Evolutionary conservation across 371 early-diverging fungal genomes (phyloP).

Genomic region (Nematocida parisii): DNA sequence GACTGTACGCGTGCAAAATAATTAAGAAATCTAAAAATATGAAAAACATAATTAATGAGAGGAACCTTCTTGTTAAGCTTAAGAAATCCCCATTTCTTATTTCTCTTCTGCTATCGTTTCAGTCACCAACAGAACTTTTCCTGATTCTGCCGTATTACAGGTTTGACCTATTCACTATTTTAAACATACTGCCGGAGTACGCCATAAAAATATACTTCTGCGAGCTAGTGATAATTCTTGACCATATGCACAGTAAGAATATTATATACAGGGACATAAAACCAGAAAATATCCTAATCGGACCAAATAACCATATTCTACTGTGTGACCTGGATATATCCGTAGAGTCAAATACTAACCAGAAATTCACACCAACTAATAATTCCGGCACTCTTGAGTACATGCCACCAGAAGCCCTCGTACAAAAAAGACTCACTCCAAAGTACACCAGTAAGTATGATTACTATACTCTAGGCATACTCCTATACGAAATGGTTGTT

Average conservation of each 20-base stretch:
- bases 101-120: conserved; percentile 43
- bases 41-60: conserved; percentile 69
- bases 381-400: conserved; percentile 54
- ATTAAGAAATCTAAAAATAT: conserved; percentile 73
- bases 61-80: conserved; percentile 41
- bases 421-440: conserved; percentile 84
- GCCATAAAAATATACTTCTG: conserved; percentile 87
- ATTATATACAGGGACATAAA: conserved; percentile 97
- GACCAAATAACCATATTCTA: conserved; percentile 71
- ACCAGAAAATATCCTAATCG: conserved; percentile 88
- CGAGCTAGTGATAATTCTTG: conserved; percentile 81
- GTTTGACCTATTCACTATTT: conserved; percentile 85
- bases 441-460: conserved; percentile 90
- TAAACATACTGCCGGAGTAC: conserved; percentile 71
- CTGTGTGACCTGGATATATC: conserved; percentile 71
- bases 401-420: conserved; percentile 94
- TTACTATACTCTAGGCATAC: conserved; percentile 88
- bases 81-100: conserved; percentile 46
- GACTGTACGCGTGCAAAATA: conserved; percentile 87
- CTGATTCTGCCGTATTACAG: conserved; percentile 85
- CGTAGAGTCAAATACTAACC: conserved; percentile 70
- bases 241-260: conserved; percentile 83
- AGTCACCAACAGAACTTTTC: conserved; percentile 69
- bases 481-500: conserved; percentile 89
- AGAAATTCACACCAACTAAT: not conserved